These are phyloP conservation scores for Erodium chrysanthum DNA, from an alignment of 441 rosid species.

Conservation along the genomic window DNA sequence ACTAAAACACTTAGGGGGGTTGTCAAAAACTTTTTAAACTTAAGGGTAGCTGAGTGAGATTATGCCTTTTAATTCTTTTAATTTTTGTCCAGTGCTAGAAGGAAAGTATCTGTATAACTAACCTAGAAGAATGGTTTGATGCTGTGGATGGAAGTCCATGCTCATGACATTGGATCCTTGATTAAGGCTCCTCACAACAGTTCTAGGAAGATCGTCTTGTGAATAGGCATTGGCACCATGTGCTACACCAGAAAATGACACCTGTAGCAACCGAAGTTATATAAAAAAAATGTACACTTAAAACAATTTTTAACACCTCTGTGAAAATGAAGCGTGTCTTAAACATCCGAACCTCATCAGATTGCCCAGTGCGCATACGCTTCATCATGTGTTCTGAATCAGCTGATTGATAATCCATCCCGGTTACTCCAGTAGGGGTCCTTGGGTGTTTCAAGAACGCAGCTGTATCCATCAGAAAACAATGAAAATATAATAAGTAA, in stretches of 20 bases:
- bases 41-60: no score
- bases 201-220: slow-evolving; percentile 65
- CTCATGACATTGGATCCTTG: slow-evolving; percentile 69
- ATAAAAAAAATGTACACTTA: not conserved
- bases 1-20: no score
- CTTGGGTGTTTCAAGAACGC: slow-evolving; percentile 51
- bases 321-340: not conserved
- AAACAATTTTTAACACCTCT: not conserved
- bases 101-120: slow-evolving; percentile 9
- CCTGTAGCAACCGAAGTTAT: not conserved
- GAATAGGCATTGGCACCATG: slow-evolving; percentile 66
- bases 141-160: slow-evolving; percentile 75
- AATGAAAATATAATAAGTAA: not conserved
- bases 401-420: slow-evolving; percentile 61
- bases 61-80: no score
- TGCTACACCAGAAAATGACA: slow-evolving; percentile 3
- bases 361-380: slow-evolving; percentile 54
- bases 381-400: slow-evolving; percentile 62
- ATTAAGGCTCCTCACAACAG: slow-evolving; percentile 37
- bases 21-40: no score
- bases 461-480: slow-evolving; percentile 26
- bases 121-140: slow-evolving; percentile 67
- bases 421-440: slow-evolving; percentile 50
- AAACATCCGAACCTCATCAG: slow-evolving; percentile 43
- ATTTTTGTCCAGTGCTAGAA: no score